A percentile compares a stretch with the other conserved stretches of the same genome.
Conservation (phyloP, 257 asterid species). For the Solanum piurae region DNA sequence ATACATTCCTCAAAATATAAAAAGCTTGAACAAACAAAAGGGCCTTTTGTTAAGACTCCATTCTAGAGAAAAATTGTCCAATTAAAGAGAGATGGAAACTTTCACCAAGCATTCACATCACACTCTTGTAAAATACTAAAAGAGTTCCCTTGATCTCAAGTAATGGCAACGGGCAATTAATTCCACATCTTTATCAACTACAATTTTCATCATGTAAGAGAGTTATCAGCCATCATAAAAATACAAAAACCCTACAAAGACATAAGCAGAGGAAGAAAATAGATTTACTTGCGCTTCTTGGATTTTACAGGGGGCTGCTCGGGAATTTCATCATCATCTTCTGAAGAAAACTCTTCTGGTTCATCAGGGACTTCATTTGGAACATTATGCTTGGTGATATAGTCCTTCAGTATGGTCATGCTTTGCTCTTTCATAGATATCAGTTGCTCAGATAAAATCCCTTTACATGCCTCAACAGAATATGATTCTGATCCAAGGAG, state of each 20-base stretch:
- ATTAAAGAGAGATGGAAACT: background rate
- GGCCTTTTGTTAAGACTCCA: background rate
- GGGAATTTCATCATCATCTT: slow-evolving; percentile 43
- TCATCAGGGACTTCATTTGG: slow-evolving; percentile 88
- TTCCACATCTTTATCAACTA: background rate
- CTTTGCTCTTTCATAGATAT: slow-evolving; percentile 66
- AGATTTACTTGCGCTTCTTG: slow-evolving; percentile 45
- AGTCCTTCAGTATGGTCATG: slow-evolving; percentile 77
- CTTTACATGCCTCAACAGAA: slow-evolving; percentile 38
- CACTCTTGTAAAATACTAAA: background rate
- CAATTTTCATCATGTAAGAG: background rate
- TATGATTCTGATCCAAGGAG: slow-evolving; percentile 72
- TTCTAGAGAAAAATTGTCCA: background rate
- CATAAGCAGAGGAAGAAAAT: background rate
- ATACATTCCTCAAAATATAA: background rate
- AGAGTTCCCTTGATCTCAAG: background rate
- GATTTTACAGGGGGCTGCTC: slow-evolving; percentile 54
- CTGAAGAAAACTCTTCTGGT: slow-evolving; percentile 66
- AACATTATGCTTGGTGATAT: slow-evolving; percentile 66
- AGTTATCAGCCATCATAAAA: background rate
- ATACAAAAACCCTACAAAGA: background rate
- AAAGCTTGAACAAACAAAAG: background rate
- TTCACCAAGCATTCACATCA: background rate
- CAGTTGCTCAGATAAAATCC: slow-evolving; percentile 67
- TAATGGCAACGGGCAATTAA: background rate